These are phyloP conservation scores for Guyanaporus albipodus DNA, from an alignment of 768 basidiomycete genomes.

Conservation along the genomic window DNA sequence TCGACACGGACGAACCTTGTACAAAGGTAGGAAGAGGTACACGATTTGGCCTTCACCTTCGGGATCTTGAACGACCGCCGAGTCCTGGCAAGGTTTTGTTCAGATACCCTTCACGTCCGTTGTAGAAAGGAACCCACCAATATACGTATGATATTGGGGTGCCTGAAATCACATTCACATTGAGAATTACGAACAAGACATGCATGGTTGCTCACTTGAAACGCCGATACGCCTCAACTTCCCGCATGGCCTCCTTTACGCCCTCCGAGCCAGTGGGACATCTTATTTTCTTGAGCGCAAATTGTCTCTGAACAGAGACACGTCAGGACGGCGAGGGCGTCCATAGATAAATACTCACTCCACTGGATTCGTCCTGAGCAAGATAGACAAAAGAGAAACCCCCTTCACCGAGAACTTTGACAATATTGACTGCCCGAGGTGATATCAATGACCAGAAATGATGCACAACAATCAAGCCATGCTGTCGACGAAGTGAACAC, in stretches of 20 bases:
- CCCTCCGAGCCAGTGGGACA: constrained; percentile 86
- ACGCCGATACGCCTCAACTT: constrained; percentile 89
- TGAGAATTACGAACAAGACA: background rate
- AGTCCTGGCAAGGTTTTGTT: constrained; percentile 53
- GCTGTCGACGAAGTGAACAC: background rate
- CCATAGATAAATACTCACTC: constrained; percentile 44
- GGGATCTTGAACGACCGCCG: constrained; percentile 90
- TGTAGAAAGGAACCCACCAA: constrained; percentile 44
- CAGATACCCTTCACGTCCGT: background rate
- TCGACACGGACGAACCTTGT: constrained; percentile 54
- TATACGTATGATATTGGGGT: constrained; percentile 96
- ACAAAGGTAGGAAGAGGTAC: constrained; percentile 92
- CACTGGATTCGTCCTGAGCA: constrained; percentile 81
- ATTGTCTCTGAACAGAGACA: constrained; percentile 58
- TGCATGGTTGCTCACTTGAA: constrained; percentile 65
- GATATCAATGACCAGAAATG: constrained; percentile 1
- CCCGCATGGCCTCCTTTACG: constrained; percentile 85
- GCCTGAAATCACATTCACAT: constrained; percentile 42
- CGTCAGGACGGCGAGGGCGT: background rate
- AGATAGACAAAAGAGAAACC: constrained; percentile 92
- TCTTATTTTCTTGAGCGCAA: constrained; percentile 95
- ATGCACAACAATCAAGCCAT: constrained; percentile 3
- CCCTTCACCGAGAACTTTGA: constrained; percentile 93
- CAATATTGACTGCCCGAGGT: constrained; percentile 63
- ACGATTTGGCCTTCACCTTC: constrained; percentile 93